Base-by-base conservation (phyloP, 2,329 filamentous ascomycete genomes). In the Ceratocystis ficicola region DNA sequence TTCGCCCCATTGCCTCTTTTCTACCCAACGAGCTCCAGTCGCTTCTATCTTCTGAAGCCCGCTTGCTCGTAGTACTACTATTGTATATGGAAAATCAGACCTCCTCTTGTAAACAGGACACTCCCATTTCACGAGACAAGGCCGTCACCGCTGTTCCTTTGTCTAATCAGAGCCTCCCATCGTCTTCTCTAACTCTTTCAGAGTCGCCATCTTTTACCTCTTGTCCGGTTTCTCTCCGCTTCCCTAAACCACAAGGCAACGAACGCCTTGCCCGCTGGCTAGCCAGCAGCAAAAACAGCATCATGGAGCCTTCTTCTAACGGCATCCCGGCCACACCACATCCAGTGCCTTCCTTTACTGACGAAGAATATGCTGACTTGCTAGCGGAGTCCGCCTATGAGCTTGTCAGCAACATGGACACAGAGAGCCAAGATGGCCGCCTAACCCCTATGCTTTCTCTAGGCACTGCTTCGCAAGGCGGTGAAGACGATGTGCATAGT, bases 251-350 rank as follows among this genome's bases (percentile, higher is more conserved):
- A 0, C 77, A 80, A 71, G 83, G 81, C 64, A 84, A 79, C 69
- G 77, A 77, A 65, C 76, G 78, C 62, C 79, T 85, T 50, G 82
- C 82, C 70, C 80, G 81, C 76, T 85, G 82, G 82, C 76, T 85
- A 62, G 83, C 81, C 5, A 79, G 77, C 64, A 84, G 81, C 70
- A 78, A 81, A 36, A 81, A 80, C 64, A 78, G 82, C 74, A 82
- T 84, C 69, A 83, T 83, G 80, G 76, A 44, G 17, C 36, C 48
- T 44, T 36, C 65, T 48, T 15, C 22, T 25, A 59, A 59, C 7
- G 50, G 41, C 17, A 44, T 41, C 17, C 44, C 65, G 15, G 41
- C 61, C 15, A 50, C 65, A 17, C 32, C 65, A 36, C 30, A 55
- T 52, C 4, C 64, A 20, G 50, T 66, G 28, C 52, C 65, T 15